Evolutionary conservation across 148 eudicot species (phyloP).

Genomic region (Euryodendron excelsum): DNA sequence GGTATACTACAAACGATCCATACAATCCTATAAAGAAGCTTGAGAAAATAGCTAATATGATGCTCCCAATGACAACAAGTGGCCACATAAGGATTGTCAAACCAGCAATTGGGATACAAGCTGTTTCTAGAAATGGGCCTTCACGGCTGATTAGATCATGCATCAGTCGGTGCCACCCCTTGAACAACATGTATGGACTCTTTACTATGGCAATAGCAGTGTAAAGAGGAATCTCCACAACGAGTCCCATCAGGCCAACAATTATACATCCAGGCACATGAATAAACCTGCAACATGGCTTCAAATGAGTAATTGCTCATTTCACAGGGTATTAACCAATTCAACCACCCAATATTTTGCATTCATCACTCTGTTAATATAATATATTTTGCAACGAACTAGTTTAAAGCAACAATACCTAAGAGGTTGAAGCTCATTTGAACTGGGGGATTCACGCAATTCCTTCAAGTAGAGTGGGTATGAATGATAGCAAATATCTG

Average conservation of each 20-base stretch:
- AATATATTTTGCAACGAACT: too few relatives aligned
- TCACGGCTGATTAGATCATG: slow-evolving; percentile 84
- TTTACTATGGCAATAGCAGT: slow-evolving; percentile 73
- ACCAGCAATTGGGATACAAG: slow-evolving; percentile 93
- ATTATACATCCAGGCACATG: slow-evolving; percentile 81
- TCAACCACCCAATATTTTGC: not conserved
- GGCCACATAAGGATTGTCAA: slow-evolving; percentile 90
- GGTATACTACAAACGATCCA: slow-evolving; percentile 74
- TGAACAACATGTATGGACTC: slow-evolving; percentile 84
- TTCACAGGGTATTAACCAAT: not conserved
- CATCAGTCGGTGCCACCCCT: slow-evolving; percentile 84
- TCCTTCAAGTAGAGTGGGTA: slow-evolving; percentile 75
- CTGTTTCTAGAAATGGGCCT: slow-evolving; percentile 93
- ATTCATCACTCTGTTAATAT: too few relatives aligned
- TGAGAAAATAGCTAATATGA: slow-evolving; percentile 60
- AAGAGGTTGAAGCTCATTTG: slow-evolving; percentile 60
- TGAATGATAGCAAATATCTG: slow-evolving; percentile 75
- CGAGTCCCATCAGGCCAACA: slow-evolving; percentile 70
- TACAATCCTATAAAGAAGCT: slow-evolving; percentile 80
- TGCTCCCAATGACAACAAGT: slow-evolving; percentile 63
- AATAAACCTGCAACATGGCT: slow-evolving; percentile 58
- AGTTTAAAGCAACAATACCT: slow-evolving; percentile 78
- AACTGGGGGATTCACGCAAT: slow-evolving; percentile 55
- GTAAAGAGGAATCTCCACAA: slow-evolving; percentile 77
- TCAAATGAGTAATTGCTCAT: slow-evolving; percentile 1